phyloP scores from a whole-genome alignment of 192 early-diverging fungal genomes.

The Coemansia nantahalensis region DNA sequence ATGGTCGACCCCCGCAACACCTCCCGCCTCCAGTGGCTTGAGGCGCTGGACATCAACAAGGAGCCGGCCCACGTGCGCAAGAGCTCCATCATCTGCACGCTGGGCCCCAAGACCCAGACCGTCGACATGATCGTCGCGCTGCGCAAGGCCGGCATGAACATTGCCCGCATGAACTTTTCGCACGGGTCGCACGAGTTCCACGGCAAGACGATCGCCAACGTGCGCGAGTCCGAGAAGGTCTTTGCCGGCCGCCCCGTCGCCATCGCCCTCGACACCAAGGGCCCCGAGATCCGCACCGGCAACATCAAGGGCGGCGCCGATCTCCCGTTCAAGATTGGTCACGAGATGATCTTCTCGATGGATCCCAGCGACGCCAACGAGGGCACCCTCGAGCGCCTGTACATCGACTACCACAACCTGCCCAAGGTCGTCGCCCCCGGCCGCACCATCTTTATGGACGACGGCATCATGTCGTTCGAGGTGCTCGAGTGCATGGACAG shows the following conservation, averaged over 20 bases:
- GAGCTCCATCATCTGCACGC: slow-evolving; percentile 83
- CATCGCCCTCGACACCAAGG: slow-evolving; percentile 83
- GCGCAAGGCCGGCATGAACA: slow-evolving; percentile 76
- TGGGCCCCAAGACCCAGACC: slow-evolving; percentile 73
- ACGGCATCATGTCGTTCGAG: slow-evolving; percentile 93
- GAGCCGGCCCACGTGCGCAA: slow-evolving; percentile 62
- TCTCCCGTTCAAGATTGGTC: slow-evolving; percentile 69
- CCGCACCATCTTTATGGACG: slow-evolving; percentile 86
- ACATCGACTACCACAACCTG: slow-evolving; percentile 79
- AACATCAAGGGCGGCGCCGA: slow-evolving; percentile 72
- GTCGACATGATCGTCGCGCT: slow-evolving; percentile 68
- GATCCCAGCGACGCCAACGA: slow-evolving; percentile 60
- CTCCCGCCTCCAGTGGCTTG: slow-evolving; percentile 72
- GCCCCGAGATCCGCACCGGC: slow-evolving; percentile 86
- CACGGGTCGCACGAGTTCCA: slow-evolving; percentile 71
- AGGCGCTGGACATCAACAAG: slow-evolving; percentile 60
- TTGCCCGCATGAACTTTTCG: slow-evolving; percentile 78
- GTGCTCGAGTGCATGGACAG: slow-evolving; percentile 70
- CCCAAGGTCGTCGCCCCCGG: slow-evolving; percentile 71
- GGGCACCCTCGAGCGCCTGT: slow-evolving; percentile 68
- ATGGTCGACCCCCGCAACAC: slow-evolving; percentile 55
- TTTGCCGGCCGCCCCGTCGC: slow-evolving; percentile 55
- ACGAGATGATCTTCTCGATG: slow-evolving; percentile 76
- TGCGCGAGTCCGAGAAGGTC: slow-evolving; percentile 53
- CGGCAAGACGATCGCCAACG: slow-evolving; percentile 70